These are phyloP conservation scores for Didymella pinodella DNA, from an alignment of 2,329 filamentous ascomycete species.

Conservation along the genomic window DNA sequence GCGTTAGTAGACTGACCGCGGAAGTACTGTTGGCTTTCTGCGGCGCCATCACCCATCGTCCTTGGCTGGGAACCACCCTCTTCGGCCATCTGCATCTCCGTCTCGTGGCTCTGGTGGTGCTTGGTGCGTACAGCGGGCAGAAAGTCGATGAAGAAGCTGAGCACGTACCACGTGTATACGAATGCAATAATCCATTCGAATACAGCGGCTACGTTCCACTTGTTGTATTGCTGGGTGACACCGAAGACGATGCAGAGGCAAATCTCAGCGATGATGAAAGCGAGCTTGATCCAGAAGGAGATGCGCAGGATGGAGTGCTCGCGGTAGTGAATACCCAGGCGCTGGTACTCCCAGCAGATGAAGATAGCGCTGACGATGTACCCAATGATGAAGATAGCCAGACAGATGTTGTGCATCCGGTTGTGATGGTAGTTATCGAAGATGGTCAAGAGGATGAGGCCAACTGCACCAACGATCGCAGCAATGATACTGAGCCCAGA, in stretches of 20 bases:
- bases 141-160: constrained; percentile 88
- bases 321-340: constrained; percentile 80
- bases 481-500: constrained; percentile 69
- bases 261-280: constrained; percentile 83
- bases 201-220: constrained; percentile 74
- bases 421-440: constrained; percentile 81
- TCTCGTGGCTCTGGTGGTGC: constrained; percentile 50
- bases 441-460: constrained; percentile 82
- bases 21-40: constrained; percentile 40
- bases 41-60: constrained; percentile 34
- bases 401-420: constrained; percentile 74
- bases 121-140: constrained; percentile 76
- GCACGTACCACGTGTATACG: constrained; percentile 86
- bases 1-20: constrained; percentile 27
- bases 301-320: constrained; percentile 74
- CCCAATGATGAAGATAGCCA: constrained; percentile 83
- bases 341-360: constrained; percentile 89
- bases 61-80: constrained; percentile 24
- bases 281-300: constrained; percentile 88
- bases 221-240: constrained; percentile 58
- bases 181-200: constrained; percentile 83
- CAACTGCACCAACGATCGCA: constrained; percentile 77
- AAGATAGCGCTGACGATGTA: constrained; percentile 88
- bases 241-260: constrained; percentile 77
- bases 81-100: constrained; percentile 46